These are phyloP conservation scores for Fusarium sp. DNA, from an alignment of 2,329 filamentous ascomycete genomes.

Conservation along the genomic window DNA sequence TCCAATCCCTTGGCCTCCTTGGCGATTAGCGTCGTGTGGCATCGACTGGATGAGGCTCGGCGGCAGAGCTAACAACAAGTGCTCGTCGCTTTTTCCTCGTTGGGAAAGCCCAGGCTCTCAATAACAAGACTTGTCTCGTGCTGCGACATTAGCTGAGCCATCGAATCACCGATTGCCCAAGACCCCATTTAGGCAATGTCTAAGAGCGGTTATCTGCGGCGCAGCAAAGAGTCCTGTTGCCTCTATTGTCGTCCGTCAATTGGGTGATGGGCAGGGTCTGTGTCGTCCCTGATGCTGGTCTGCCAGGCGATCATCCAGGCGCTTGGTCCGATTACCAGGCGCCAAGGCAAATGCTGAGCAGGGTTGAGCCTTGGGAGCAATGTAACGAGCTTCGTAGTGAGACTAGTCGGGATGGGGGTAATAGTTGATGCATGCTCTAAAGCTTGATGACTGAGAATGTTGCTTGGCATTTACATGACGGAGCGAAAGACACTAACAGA, in stretches of 20 bases:
- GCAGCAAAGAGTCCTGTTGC: background rate
- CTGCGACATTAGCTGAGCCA: background rate
- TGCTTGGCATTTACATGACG: background rate
- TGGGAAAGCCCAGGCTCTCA: background rate
- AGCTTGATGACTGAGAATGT: background rate
- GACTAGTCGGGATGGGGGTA: background rate
- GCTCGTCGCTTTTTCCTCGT: conserved; percentile 16
- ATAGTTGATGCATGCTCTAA: background rate
- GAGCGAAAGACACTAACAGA: background rate
- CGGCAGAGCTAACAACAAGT: conserved; percentile 30
- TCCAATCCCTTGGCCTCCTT: background rate
- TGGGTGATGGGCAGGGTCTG: background rate
- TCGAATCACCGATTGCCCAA: conserved; percentile 20
- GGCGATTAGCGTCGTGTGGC: background rate
- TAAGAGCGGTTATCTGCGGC: conserved; percentile 24
- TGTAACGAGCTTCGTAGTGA: background rate
- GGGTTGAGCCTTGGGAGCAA: background rate
- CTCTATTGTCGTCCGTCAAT: background rate
- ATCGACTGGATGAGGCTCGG: conserved; percentile 25
- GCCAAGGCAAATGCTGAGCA: background rate
- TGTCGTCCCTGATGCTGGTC: background rate
- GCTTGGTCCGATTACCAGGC: background rate
- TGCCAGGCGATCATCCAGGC: background rate
- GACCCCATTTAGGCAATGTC: conserved; percentile 28
- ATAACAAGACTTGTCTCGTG: background rate